Evolutionary conservation across 139 green algal species (phyloP).

Genomic region (Limnomonas spitsbergensis): DNA sequence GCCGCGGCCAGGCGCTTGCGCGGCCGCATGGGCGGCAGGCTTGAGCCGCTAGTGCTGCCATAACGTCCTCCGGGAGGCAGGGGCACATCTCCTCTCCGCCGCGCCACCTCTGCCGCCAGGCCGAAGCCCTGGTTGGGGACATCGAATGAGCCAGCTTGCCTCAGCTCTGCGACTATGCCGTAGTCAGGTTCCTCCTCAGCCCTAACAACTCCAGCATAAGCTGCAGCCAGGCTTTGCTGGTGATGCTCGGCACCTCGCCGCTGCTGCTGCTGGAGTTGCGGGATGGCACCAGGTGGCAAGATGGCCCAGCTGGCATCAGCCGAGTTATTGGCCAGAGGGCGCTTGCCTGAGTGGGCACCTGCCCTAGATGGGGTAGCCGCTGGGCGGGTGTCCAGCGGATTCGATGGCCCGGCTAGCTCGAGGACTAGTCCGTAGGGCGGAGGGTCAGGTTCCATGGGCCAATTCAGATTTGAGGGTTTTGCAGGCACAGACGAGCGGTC

Average conservation of each 20-base stretch:
- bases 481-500: too few relatives aligned
- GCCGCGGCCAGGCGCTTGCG: slow-evolving; percentile 17
- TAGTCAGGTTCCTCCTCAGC: slow-evolving; percentile 34
- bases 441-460: too few relatives aligned
- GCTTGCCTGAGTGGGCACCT: background rate
- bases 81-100: background rate
- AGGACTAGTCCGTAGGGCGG: too few relatives aligned
- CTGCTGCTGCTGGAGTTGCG: slow-evolving; percentile 18
- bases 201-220: background rate
- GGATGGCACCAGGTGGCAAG: background rate
- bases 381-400: too few relatives aligned
- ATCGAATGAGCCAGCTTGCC: slow-evolving; percentile 4
- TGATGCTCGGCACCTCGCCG: background rate
- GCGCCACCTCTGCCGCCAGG: slow-evolving; percentile 33
- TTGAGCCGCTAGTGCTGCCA: background rate
- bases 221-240: background rate
- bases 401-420: too few relatives aligned
- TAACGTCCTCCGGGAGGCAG: background rate
- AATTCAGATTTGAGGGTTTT: too few relatives aligned
- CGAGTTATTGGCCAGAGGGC: background rate
- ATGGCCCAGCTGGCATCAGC: background rate
- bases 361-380: too few relatives aligned
- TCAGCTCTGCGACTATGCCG: slow-evolving; percentile 37
- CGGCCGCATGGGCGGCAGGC: slow-evolving; percentile 22
- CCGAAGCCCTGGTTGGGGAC: slow-evolving; percentile 19